Conservation (phyloP, 2,329 filamentous ascomycete genomes). For the Pseudogymnoascus sp. region DNA sequence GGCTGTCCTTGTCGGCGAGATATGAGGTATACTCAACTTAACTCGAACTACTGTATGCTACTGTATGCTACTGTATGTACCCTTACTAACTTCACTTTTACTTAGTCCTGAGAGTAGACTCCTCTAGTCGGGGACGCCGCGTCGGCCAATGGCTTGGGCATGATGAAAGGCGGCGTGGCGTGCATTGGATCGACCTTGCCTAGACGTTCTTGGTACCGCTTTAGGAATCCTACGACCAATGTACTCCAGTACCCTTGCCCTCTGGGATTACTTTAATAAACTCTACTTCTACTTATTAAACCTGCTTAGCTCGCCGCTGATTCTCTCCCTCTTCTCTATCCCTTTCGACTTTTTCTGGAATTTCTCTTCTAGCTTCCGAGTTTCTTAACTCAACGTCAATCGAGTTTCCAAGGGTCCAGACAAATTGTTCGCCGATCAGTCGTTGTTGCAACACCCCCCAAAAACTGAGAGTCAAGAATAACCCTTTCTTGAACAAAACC, state of each 20-base stretch:
- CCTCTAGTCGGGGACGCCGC: neutral
- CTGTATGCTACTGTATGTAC: neutral
- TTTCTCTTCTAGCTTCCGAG: neutral
- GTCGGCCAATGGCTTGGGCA: neutral
- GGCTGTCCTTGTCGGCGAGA: neutral
- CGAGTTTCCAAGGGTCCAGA: neutral
- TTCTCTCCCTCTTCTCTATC: neutral
- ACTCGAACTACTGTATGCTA: neutral
- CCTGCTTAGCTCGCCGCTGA: neutral
- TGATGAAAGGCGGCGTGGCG: neutral
- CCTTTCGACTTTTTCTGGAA: neutral
- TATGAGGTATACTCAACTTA: neutral
- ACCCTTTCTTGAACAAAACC: neutral
- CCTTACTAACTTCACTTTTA: neutral
- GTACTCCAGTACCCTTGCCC: neutral
- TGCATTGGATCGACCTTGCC: constrained; percentile 1
- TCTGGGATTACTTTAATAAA: neutral
- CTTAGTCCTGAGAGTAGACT: neutral
- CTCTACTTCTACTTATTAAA: neutral
- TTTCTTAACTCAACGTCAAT: neutral
- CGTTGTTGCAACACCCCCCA: neutral
- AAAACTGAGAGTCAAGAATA: no score
- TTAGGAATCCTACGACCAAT: neutral
- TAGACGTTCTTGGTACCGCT: neutral
- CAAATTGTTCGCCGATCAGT: neutral